Percentiles rank a stretch among this genome's conserved stretches.
phyloP scores from a whole-genome alignment of 2,329 filamentous ascomycete genomes.

The Waltergamsia citrina region DNA sequence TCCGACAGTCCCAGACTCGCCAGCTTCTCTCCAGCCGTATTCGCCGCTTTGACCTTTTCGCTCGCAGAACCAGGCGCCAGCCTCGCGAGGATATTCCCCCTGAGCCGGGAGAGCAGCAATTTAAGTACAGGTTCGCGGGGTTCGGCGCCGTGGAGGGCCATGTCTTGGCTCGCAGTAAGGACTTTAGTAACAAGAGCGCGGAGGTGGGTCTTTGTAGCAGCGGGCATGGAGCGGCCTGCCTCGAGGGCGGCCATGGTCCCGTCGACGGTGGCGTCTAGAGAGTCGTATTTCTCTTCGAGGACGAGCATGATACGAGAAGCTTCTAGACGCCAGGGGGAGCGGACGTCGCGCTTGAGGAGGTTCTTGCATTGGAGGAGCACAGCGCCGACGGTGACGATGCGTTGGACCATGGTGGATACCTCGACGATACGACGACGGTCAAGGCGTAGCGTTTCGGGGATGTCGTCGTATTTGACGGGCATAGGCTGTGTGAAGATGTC shows the following conservation, averaged over 20 bases:
- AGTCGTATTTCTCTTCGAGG: slow-evolving; percentile 47
- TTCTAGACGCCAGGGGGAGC: slow-evolving; percentile 68
- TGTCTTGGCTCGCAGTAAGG: slow-evolving; percentile 37
- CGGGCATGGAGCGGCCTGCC: slow-evolving; percentile 53
- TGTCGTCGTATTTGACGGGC: slow-evolving; percentile 38
- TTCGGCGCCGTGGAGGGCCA: slow-evolving; percentile 27
- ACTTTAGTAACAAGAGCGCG: slow-evolving; percentile 49
- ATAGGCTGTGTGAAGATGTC: slow-evolving; percentile 64
- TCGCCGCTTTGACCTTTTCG: slow-evolving; percentile 62
- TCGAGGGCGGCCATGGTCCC: slow-evolving; percentile 55
- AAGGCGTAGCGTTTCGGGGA: slow-evolving; percentile 67
- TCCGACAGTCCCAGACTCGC: slow-evolving; percentile 62
- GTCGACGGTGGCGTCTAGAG: slow-evolving; percentile 43
- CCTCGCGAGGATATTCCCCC: slow-evolving; percentile 55
- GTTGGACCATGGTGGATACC: slow-evolving; percentile 27
- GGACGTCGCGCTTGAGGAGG: slow-evolving; percentile 70
- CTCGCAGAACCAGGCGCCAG: slow-evolving; percentile 56
- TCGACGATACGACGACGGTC: slow-evolving; percentile 52
- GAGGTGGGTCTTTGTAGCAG: slow-evolving; percentile 50
- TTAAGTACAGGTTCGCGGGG: slow-evolving; percentile 50
- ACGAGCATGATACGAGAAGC: slow-evolving; percentile 61
- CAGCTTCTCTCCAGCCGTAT: slow-evolving; percentile 59
- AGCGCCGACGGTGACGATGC: slow-evolving; percentile 64
- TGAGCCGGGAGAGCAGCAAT: slow-evolving; percentile 58
- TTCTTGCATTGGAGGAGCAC: slow-evolving; percentile 77